phyloP scores from a whole-genome alignment of 495 filamentous ascomycete genomes.

The Podospora didyma region DNA sequence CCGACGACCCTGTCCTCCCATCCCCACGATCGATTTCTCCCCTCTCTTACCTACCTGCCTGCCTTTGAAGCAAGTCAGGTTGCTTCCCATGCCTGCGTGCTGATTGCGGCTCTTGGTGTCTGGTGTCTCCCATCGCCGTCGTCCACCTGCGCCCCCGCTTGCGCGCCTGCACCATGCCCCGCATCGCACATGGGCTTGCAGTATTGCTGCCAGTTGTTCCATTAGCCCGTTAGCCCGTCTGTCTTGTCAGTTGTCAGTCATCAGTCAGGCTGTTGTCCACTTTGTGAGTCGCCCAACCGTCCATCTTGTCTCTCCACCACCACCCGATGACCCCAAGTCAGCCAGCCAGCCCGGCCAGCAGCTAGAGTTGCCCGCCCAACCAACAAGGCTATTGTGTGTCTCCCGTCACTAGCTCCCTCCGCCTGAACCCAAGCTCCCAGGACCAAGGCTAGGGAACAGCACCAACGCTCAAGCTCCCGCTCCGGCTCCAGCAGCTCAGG shows the following conservation, averaged over 20 bases:
- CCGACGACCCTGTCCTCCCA: conserved; percentile 22
- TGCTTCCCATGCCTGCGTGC: not conserved
- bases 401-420: no score
- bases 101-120: not conserved
- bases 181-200: not conserved
- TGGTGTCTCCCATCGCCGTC: not conserved
- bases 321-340: no score
- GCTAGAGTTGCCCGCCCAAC: no score
- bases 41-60: conserved; percentile 1
- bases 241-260: no score
- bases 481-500: not conserved
- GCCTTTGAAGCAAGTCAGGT: not conserved
- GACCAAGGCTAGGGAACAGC: not conserved
- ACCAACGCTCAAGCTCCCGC: not conserved
- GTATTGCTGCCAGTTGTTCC: not conserved
- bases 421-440: no score
- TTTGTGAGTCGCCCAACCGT: no score
- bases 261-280: no score
- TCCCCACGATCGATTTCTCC: conserved; percentile 13
- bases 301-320: no score
- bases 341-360: no score
- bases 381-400: no score
- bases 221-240: no score
- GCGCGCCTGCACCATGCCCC: not conserved
- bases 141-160: not conserved